Percentiles rank a stretch among this genome's conserved stretches.
Evolutionary conservation across 257 asterid genomes (phyloP).

Genomic region (Nyctanthes arbortristis): DNA sequence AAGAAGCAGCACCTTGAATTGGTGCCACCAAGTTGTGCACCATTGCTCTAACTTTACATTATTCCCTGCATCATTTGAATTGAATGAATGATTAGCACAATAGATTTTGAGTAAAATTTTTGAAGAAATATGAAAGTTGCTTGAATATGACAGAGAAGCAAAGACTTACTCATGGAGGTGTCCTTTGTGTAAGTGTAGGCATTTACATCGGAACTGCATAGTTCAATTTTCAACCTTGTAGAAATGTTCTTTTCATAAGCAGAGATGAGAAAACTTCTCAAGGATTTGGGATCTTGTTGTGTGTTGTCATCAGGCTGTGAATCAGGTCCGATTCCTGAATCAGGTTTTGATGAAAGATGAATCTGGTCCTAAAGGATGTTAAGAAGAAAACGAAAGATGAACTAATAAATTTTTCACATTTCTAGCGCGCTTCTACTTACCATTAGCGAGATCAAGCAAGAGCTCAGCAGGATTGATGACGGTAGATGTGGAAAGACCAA

Average conservation of each 20-base stretch:
- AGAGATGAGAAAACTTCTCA: slow-evolving; percentile 68
- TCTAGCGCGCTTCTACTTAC: slow-evolving; percentile 39
- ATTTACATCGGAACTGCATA: slow-evolving; percentile 58
- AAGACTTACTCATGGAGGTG: slow-evolving; percentile 53
- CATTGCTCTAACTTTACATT: slow-evolving; percentile 56
- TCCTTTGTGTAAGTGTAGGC: slow-evolving; percentile 49
- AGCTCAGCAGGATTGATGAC: slow-evolving; percentile 88
- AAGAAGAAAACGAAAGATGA: slow-evolving; percentile 15
- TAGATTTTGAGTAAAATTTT: slow-evolving; percentile 1
- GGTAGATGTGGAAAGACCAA: slow-evolving; percentile 71
- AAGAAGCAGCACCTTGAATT: slow-evolving; percentile 72
- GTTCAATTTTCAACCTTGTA: slow-evolving; percentile 70
- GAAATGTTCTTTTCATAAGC: slow-evolving; percentile 82
- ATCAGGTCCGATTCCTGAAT: slow-evolving; percentile 87
- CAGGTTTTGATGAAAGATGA: no score
- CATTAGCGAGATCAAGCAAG: slow-evolving; percentile 95
- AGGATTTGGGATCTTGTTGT: slow-evolving; percentile 51
- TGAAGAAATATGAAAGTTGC: background rate
- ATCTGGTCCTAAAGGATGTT: no score
- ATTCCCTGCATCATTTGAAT: slow-evolving; percentile 46
- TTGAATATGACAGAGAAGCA: slow-evolving; percentile 5
- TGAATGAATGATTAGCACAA: background rate
- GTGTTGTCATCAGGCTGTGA: slow-evolving; percentile 43
- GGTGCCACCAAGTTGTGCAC: slow-evolving; percentile 94
- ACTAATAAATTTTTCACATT: background rate